phyloP scores from a whole-genome alignment of 176 grass and related monocot genomes.

The Juncus effusus region DNA sequence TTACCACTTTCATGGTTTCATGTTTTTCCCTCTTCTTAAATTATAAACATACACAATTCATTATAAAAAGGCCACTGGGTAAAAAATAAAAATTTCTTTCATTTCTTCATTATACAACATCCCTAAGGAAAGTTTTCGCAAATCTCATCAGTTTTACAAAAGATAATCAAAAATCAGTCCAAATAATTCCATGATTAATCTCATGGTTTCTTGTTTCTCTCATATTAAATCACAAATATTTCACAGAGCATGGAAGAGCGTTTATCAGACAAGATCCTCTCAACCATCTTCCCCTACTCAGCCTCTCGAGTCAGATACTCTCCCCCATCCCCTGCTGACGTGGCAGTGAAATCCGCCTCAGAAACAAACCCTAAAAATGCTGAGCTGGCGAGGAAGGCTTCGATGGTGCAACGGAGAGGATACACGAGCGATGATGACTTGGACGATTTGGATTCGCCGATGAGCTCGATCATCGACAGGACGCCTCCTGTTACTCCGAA shows the following conservation, averaged over 20 bases:
- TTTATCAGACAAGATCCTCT: constrained; percentile 33
- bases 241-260: constrained; percentile 55
- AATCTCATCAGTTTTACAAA: too few relatives aligned
- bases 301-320: constrained; percentile 54
- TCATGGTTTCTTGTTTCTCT: background rate
- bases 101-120: background rate
- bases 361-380: constrained; percentile 12
- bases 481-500: constrained; percentile 42
- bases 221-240: background rate
- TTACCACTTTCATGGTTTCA: too few relatives aligned
- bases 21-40: too few relatives aligned
- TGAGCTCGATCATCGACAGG: constrained; percentile 52
- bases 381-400: constrained; percentile 29
- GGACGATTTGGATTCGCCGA: constrained; percentile 50
- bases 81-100: too few relatives aligned
- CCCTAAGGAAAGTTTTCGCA: too few relatives aligned
- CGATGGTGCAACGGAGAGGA: constrained; percentile 52
- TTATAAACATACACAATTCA: too few relatives aligned
- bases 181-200: constrained; percentile 4
- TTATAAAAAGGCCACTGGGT: too few relatives aligned
- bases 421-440: constrained; percentile 85
- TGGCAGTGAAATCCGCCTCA: constrained; percentile 34
- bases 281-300: constrained; percentile 45
- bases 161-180: background rate
- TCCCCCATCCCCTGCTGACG: constrained; percentile 36